Percentiles rank a stretch among this genome's conserved stretches.
Evolutionary conservation across 148 eudicot species (phyloP).

Genomic region (Drosera capensis): DNA sequence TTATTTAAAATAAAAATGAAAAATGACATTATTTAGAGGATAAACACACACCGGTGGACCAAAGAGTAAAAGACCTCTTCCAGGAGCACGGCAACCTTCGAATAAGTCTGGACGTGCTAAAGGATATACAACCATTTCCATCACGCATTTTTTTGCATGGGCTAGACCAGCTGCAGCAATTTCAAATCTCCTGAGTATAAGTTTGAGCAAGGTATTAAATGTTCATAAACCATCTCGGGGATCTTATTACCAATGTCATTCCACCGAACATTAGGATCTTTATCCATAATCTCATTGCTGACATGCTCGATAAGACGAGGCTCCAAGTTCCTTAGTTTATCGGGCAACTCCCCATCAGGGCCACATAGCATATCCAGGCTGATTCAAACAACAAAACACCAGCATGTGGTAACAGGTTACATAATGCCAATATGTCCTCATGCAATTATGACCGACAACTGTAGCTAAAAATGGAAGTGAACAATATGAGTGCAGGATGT

Average conservation of each 20-base stretch:
- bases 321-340: conserved; percentile 87
- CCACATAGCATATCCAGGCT: conserved; percentile 91
- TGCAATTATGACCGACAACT: conserved; percentile 1
- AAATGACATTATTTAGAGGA: conserved; percentile 1
- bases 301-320: conserved; percentile 94
- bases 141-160: conserved; percentile 97
- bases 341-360: conserved; percentile 96
- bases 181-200: too few relatives aligned
- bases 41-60: conserved; percentile 83
- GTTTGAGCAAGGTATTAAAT: too few relatives aligned
- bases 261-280: conserved; percentile 97
- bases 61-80: conserved; percentile 94
- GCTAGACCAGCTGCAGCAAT: conserved; percentile 70
- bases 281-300: conserved; percentile 95
- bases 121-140: conserved; percentile 99
- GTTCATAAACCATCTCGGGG: conserved; percentile 1
- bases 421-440: background rate
- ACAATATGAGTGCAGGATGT: too few relatives aligned
- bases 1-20: too few relatives aligned
- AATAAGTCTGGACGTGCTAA: conserved; percentile 92
- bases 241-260: conserved; percentile 68
- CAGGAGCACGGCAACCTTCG: conserved; percentile 98
- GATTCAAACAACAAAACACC: conserved; percentile 8
- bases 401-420: background rate
- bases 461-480: too few relatives aligned